Evolutionary conservation across 2,329 filamentous ascomycete species (phyloP).

Genomic region (Curvularia verruculosa): DNA sequence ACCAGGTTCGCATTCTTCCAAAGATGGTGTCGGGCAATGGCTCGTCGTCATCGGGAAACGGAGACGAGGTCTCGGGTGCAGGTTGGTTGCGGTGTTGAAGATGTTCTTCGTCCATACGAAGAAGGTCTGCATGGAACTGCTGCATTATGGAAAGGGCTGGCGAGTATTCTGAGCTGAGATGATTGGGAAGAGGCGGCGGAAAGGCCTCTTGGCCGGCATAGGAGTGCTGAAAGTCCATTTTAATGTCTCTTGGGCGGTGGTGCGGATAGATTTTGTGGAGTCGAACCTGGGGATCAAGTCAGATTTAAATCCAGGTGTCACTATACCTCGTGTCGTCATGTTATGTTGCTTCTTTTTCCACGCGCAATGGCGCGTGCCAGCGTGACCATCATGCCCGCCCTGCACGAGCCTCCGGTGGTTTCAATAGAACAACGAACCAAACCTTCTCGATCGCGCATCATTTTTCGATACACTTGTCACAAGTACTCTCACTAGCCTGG

Average conservation of each 20-base stretch:
- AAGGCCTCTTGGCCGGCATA: conserved; percentile 12
- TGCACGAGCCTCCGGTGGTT: conserved; percentile 14
- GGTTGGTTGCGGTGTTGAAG: conserved; percentile 9
- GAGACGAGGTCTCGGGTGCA: not conserved
- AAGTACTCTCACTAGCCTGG: conserved; percentile 14
- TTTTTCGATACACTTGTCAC: conserved; percentile 51
- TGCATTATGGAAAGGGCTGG: conserved; percentile 12
- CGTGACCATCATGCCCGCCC: conserved; percentile 2
- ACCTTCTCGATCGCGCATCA: conserved; percentile 25
- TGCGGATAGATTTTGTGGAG: not conserved
- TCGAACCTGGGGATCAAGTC: not conserved
- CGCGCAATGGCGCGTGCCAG: conserved; percentile 13
- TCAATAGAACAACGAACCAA: conserved; percentile 10
- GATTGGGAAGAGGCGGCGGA: conserved; percentile 9
- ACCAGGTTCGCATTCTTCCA: conserved; percentile 11
- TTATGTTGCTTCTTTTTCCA: conserved; percentile 8
- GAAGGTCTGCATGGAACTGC: conserved; percentile 11
- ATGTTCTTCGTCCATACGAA: conserved; percentile 16
- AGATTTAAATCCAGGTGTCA: conserved; percentile 8
- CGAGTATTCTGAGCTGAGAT: conserved; percentile 11
- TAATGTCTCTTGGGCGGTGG: not conserved
- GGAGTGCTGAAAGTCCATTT: conserved; percentile 5
- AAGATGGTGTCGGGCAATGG: conserved; percentile 1
- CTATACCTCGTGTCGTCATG: conserved; percentile 10
- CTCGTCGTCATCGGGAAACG: conserved; percentile 9